Conservation (phyloP, 2,329 filamentous ascomycete genomes). For the Phaeosphaeriaceae sp. region DNA sequence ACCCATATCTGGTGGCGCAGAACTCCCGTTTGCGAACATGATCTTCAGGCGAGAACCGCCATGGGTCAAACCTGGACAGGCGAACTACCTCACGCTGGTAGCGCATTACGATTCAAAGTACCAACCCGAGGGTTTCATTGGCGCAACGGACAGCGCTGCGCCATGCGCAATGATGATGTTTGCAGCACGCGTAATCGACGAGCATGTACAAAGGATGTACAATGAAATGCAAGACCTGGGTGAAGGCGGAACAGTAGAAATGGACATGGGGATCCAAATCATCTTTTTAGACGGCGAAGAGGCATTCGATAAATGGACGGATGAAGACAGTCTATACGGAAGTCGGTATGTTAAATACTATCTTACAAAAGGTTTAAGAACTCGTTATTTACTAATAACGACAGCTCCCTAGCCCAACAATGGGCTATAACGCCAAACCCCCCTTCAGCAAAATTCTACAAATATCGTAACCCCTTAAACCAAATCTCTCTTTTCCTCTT, state of each 20-base stretch:
- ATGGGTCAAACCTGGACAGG: constrained; percentile 74
- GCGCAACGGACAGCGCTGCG: constrained; percentile 90
- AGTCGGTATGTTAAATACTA: constrained; percentile 72
- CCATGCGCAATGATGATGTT: constrained; percentile 95
- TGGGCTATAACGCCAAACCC: constrained; percentile 79
- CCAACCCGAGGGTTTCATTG: constrained; percentile 83
- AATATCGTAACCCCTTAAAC: constrained; percentile 74
- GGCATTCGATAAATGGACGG: constrained; percentile 82
- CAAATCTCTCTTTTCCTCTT: constrained; percentile 89
- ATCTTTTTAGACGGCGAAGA: constrained; percentile 93
- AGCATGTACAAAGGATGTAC: constrained; percentile 83
- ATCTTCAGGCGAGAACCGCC: constrained; percentile 89
- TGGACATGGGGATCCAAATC: constrained; percentile 84
- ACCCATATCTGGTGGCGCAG: constrained; percentile 71
- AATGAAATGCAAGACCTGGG: constrained; percentile 65
- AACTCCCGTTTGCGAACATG: constrained; percentile 85
- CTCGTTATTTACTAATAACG: neutral
- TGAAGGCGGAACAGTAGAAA: constrained; percentile 67
- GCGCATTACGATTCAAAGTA: constrained; percentile 94
- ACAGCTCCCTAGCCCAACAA: constrained; percentile 71
- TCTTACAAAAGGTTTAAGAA: too few species aligned
- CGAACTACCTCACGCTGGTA: constrained; percentile 81
- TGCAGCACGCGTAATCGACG: constrained; percentile 79
- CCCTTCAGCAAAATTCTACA: constrained; percentile 65
- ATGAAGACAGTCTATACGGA: constrained; percentile 85